Evolutionary conservation across 352 stramenopile genomes (phyloP).

Genomic region (Stramenopiles sp.): DNA sequence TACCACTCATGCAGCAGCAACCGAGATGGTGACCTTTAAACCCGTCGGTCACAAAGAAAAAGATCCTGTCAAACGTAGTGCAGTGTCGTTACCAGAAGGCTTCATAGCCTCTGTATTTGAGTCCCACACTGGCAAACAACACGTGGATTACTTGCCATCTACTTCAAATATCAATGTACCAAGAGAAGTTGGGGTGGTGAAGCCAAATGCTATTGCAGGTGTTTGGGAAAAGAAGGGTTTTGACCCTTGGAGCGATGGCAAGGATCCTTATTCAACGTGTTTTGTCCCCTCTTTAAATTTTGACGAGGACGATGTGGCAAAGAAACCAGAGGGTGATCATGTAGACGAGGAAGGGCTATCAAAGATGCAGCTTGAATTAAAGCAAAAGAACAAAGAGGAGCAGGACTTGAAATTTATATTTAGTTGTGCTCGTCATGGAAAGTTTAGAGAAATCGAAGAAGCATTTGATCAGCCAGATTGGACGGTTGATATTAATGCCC

Average conservation of each 20-base stretch:
- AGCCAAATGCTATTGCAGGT: conserved; percentile 47
- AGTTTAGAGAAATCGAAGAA: conserved; percentile 58
- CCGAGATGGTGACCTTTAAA: too few relatives aligned
- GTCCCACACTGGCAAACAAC: conserved; percentile 30
- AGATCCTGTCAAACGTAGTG: conserved; percentile 9
- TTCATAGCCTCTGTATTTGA: conserved; percentile 29
- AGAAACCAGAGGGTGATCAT: too few relatives aligned
- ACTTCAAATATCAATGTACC: conserved; percentile 51
- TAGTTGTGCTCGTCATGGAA: conserved; percentile 59
- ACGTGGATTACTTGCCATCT: conserved; percentile 31
- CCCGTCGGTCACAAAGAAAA: too few relatives aligned
- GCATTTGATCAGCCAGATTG: conserved; percentile 61
- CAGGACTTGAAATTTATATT: conserved; percentile 67
- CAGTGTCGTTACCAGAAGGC: conserved; percentile 25
- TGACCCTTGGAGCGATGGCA: conserved; percentile 63
- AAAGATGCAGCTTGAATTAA: conserved; percentile 39
- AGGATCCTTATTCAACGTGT: conserved; percentile 36
- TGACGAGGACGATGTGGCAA: too few relatives aligned
- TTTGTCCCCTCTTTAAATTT: conserved; percentile 44
- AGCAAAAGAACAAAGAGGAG: conserved; percentile 50
- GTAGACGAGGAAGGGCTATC: conserved; percentile 29
- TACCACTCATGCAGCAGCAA: conserved; percentile 12
- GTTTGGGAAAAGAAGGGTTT: conserved; percentile 69
- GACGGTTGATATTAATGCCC: conserved; percentile 59
- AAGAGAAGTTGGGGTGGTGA: conserved; percentile 55